Evolutionary conservation across 2,329 filamentous ascomycete genomes (phyloP), one percentile per base, ranked within the genome.

Genomic region (Monilinia vaccinii-corymbosi): DNA sequence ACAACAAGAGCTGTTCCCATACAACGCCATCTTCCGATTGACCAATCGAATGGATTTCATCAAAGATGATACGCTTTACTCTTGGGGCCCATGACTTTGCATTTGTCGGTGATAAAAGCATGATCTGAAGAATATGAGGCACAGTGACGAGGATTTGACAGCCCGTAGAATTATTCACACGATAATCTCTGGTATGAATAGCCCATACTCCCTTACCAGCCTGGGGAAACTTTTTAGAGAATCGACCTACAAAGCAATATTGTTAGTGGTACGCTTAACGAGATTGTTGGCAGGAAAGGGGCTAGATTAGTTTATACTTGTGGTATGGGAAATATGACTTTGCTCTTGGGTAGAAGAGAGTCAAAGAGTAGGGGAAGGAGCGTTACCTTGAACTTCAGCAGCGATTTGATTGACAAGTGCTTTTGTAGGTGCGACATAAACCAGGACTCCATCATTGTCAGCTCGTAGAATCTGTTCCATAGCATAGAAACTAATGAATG

Each of bases 351-450:
- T 21, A 4, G 14, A 11, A 8, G 8, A 44, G n/a, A 16, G 21
- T 25, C 18, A 45, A 46, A n/a, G n/a, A 4, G 8, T 18, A 25
- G 21, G 28, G 28, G 1, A 4, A 21, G 25, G 11, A 28, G 23
- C 14, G 14, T 34, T 56, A 66, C 84, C 88, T 70, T 90, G 84
- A 18, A 92, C 78, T 72, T 92, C 88, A 1, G 88, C 88, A 1
- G 87, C 88, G 64, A 93, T 91, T 71, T 93, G 89, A 69, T 92
- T 92, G 61, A 92, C 88, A 13, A 93, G 76, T 4, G 89, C 88
- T 69, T 93, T 93, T 0, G 88, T 92, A 0, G 89, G 89, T 0
- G 88, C 89, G 7, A 93, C 86, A 65, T 92, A 93, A 0, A 92
- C 85, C 8, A 93, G 73, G 3, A 92, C 79, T 3, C 82, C 84